Percentiles rank a stretch among this genome's conserved stretches.
These are phyloP conservation scores for Apiotrichum sp. DNA, from an alignment of 1,284 basidiomycete genomes.

Conservation along the genomic window DNA sequence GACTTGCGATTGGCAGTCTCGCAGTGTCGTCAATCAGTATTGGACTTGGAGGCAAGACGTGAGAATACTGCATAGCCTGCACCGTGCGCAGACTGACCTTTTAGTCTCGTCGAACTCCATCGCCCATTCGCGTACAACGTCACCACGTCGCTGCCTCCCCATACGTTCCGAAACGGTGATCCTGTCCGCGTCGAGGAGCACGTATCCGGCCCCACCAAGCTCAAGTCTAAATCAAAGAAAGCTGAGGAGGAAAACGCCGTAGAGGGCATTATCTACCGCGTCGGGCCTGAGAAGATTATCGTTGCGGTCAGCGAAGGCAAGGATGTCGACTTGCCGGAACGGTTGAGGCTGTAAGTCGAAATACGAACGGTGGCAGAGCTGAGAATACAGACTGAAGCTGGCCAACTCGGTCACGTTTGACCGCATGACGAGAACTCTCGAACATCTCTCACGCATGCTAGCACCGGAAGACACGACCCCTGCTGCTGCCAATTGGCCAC, in stretches of 20 bases:
- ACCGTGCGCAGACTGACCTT: background rate
- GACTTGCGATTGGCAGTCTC: constrained; percentile 69
- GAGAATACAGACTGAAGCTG: constrained; percentile 59
- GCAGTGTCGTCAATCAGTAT: constrained; percentile 64
- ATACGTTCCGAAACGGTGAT: constrained; percentile 77
- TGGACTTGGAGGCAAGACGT: constrained; percentile 88
- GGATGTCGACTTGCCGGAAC: constrained; percentile 72
- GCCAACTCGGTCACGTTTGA: constrained; percentile 90
- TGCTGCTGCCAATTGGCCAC: constrained; percentile 27
- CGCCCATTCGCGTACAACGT: constrained; percentile 73
- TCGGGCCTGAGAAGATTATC: constrained; percentile 63
- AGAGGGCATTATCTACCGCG: constrained; percentile 80
- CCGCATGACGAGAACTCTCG: constrained; percentile 75
- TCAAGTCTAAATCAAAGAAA: constrained; percentile 53
- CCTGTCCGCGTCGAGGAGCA: constrained; percentile 75
- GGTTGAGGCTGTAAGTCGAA: constrained; percentile 58
- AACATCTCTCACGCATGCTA: constrained; percentile 55
- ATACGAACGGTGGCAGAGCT: constrained; percentile 42
- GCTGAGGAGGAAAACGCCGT: constrained; percentile 29
- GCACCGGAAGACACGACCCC: constrained; percentile 15
- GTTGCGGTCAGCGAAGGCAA: constrained; percentile 64
- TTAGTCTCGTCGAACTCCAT: constrained; percentile 76
- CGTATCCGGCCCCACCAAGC: constrained; percentile 53
- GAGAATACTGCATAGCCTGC: constrained; percentile 3
- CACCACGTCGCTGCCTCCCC: constrained; percentile 67